A percentile compares a stretch with the other conserved stretches of the same genome.
phyloP scores from a whole-genome alignment of 495 filamentous ascomycete species.

The Neurospora africana region DNA sequence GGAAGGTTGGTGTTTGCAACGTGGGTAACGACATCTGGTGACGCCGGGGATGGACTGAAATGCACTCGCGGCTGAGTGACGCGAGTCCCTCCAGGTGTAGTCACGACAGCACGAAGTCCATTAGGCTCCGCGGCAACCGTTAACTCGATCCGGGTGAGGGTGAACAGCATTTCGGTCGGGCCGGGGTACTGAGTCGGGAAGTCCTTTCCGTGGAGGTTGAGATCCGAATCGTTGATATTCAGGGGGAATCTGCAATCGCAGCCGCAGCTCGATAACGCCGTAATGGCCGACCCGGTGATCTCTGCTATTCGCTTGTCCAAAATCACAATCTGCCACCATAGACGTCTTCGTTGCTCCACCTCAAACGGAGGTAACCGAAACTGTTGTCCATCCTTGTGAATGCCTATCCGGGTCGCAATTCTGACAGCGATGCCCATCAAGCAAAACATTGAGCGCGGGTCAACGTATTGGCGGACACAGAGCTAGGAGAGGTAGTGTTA shows the following conservation, averaged over 20 bases:
- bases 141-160: constrained; percentile 38
- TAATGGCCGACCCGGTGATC: constrained; percentile 54
- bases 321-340: constrained; percentile 64
- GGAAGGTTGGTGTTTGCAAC: constrained; percentile 35
- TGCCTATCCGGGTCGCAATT: constrained; percentile 55
- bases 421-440: constrained; percentile 57
- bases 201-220: constrained; percentile 38
- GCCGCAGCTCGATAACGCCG: constrained; percentile 36
- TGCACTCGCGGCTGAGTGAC: constrained; percentile 23
- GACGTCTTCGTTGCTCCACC: constrained; percentile 52
- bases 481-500: constrained; percentile 23
- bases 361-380: constrained; percentile 57
- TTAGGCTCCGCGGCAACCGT: constrained; percentile 35
- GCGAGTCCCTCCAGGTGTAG: constrained; percentile 14
- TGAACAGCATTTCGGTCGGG: constrained; percentile 43
- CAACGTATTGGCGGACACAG: constrained; percentile 34
- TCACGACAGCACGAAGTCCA: constrained; percentile 10
- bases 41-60: constrained; percentile 23
- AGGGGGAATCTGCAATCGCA: constrained; percentile 39
- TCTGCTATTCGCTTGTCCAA: constrained; percentile 56
- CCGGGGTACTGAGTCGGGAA: constrained; percentile 30
- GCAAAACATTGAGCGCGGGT: constrained; percentile 37
- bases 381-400: constrained; percentile 54
- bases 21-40: constrained; percentile 32
- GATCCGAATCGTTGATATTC: constrained; percentile 48